Evolutionary conservation across 305 asterid genomes (phyloP).

Genomic region (Fraxinus latifolia): DNA sequence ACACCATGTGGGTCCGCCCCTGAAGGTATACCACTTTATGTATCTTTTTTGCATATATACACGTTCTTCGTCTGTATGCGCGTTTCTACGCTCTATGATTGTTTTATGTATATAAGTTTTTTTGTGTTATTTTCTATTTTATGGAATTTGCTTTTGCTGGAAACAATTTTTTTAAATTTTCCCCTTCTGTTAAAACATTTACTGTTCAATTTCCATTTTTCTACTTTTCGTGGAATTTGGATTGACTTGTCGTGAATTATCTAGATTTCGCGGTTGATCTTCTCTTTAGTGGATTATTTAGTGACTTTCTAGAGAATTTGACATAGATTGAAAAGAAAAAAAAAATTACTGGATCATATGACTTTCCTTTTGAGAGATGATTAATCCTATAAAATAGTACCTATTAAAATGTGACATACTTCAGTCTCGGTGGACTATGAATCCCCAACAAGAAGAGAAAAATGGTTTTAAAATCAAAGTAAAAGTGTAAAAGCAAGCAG

Average conservation of each 20-base stretch:
- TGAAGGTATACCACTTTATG: constrained; percentile 23
- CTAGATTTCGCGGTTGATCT: neutral
- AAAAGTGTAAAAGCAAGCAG: neutral
- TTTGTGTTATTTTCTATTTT: neutral
- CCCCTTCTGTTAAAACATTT: neutral
- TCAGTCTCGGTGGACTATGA: neutral
- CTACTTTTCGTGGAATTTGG: neutral
- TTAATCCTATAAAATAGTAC: neutral
- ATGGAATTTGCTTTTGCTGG: neutral
- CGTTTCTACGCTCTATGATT: neutral
- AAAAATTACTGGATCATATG: neutral
- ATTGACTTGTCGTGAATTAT: neutral
- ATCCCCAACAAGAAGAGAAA: neutral
- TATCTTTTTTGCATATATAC: neutral
- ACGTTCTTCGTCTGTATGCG: neutral
- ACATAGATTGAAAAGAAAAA: neutral
- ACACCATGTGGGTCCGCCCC: no score
- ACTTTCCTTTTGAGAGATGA: neutral
- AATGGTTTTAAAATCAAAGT: neutral
- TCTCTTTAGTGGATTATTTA: neutral
- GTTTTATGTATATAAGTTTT: neutral
- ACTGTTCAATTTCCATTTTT: neutral
- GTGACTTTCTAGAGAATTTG: neutral
- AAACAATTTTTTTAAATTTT: neutral
- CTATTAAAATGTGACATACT: neutral